phyloP scores from a whole-genome alignment of 2,329 filamentous ascomycete genomes.

The Aspergillus oerlinghausenensis region DNA sequence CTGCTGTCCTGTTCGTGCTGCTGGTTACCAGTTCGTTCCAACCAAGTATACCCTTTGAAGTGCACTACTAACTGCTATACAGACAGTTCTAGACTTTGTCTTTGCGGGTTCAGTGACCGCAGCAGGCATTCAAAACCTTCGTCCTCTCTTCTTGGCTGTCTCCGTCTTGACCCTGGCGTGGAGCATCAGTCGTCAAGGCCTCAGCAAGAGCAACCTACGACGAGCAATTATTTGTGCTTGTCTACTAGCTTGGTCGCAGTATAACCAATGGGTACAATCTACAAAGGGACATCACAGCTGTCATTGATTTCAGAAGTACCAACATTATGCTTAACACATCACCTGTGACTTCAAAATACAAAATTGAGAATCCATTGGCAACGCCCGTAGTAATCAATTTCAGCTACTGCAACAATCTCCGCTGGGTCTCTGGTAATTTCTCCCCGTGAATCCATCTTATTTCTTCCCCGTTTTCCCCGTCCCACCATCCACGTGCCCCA shows the following conservation, averaged over 20 bases:
- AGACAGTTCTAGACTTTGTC: conserved; percentile 14
- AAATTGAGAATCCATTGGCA: background rate
- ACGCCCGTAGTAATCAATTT: background rate
- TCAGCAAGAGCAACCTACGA: conserved; percentile 10
- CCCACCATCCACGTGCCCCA: no score
- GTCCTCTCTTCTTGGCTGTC: conserved; percentile 9
- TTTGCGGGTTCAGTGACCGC: conserved; percentile 16
- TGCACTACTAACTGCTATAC: background rate
- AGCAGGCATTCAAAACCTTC: conserved; percentile 10
- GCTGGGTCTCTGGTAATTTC: no score
- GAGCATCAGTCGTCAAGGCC: conserved; percentile 9
- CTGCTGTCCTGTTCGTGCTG: conserved; percentile 12
- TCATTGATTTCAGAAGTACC: conserved; percentile 4
- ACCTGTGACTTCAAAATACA: background rate
- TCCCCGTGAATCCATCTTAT: no score
- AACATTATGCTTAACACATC: background rate
- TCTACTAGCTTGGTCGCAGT: conserved; percentile 11
- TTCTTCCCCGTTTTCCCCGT: no score
- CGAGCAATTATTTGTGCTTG: conserved; percentile 12
- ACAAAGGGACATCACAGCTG: conserved; percentile 10
- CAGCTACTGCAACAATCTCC: no score
- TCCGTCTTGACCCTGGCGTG: conserved; percentile 11
- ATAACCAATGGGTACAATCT: conserved; percentile 3
- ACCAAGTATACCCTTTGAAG: no score
- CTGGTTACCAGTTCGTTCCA: conserved; percentile 11